These are phyloP conservation scores for Leccinum boreale DNA, from an alignment of 768 basidiomycete genomes.

Conservation along the genomic window DNA sequence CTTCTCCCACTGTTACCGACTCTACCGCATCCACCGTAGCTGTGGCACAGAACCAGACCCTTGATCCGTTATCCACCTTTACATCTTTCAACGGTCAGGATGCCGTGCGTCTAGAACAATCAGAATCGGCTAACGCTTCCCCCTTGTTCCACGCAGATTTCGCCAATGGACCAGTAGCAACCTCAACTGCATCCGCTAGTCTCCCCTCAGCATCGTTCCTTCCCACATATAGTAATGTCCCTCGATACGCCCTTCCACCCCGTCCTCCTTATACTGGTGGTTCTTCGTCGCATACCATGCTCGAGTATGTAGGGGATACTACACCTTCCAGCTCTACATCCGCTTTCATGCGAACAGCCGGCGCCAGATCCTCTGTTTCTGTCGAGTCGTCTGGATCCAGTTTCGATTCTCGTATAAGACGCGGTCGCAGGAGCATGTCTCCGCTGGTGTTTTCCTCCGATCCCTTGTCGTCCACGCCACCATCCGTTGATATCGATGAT, in stretches of 20 bases:
- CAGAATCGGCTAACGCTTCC: constrained; percentile 6
- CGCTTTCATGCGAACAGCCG: constrained; percentile 17
- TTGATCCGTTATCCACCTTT: constrained; percentile 18
- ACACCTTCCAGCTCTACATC: constrained; percentile 7
- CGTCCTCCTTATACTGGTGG: constrained; percentile 18
- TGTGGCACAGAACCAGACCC: constrained; percentile 7
- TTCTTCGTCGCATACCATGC: constrained; percentile 13
- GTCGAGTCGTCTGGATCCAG: constrained; percentile 5
- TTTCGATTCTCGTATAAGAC: constrained; percentile 12
- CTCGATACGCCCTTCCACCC: constrained; percentile 16
- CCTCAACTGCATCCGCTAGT: constrained; percentile 12
- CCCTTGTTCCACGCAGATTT: constrained; percentile 12
- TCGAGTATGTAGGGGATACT: constrained; percentile 15
- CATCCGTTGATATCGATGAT: constrained; percentile 16
- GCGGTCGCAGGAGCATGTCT: constrained; percentile 23
- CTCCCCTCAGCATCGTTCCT: constrained; percentile 18
- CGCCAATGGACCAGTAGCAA: constrained; percentile 1
- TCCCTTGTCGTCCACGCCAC: constrained; percentile 8
- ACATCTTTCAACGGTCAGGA: constrained; percentile 22
- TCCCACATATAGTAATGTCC: constrained; percentile 20
- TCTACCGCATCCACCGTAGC: constrained; percentile 8
- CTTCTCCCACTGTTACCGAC: constrained; percentile 3
- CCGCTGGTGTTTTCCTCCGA: constrained; percentile 23
- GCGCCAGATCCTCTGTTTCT: constrained; percentile 9
- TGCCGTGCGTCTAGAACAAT: constrained; percentile 8